A percentile compares a stretch with the other conserved stretches of the same genome.
Conservation (phyloP, 164 flowering plant genomes). For the Euptelea pleiosperma region DNA sequence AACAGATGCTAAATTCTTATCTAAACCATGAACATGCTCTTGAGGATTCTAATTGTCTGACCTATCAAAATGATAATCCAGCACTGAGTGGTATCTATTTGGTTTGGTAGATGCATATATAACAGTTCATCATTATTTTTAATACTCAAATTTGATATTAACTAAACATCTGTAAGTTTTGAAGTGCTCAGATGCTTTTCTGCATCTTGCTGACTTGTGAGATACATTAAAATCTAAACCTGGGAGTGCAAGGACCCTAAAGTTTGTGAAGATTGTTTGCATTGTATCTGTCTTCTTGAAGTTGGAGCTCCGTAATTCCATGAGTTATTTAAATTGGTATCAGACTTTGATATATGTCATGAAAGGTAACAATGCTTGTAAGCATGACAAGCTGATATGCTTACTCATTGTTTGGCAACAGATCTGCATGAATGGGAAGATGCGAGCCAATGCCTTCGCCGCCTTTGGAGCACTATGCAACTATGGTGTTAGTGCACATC, state of each 20-base stretch:
- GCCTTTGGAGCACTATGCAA: constrained; percentile 83
- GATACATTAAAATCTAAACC: too few species aligned
- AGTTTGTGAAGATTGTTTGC: neutral
- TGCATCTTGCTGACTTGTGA: too few species aligned
- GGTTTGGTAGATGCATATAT: neutral
- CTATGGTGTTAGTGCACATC: constrained; percentile 55
- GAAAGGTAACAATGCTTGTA: neutral
- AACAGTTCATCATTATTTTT: too few species aligned
- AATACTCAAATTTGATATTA: too few species aligned
- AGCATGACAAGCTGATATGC: neutral
- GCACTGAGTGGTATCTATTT: neutral
- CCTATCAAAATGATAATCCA: too few species aligned
- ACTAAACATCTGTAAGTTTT: too few species aligned
- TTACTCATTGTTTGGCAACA: constrained; percentile 22
- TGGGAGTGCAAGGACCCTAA: too few species aligned
- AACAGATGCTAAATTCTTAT: neutral
- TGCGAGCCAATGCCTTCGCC: constrained; percentile 83
- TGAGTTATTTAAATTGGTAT: neutral
- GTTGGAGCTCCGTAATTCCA: too few species aligned
- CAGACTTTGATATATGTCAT: neutral
- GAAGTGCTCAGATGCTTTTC: too few species aligned
- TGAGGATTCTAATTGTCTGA: too few species aligned
- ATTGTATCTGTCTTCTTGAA: neutral
- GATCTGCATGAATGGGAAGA: constrained; percentile 62
- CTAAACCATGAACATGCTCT: neutral